A percentile compares a stretch with the other conserved stretches of the same genome.
Evolutionary conservation across 345 rosid genomes (phyloP).

Genomic region (Citrus mangshanensis): DNA sequence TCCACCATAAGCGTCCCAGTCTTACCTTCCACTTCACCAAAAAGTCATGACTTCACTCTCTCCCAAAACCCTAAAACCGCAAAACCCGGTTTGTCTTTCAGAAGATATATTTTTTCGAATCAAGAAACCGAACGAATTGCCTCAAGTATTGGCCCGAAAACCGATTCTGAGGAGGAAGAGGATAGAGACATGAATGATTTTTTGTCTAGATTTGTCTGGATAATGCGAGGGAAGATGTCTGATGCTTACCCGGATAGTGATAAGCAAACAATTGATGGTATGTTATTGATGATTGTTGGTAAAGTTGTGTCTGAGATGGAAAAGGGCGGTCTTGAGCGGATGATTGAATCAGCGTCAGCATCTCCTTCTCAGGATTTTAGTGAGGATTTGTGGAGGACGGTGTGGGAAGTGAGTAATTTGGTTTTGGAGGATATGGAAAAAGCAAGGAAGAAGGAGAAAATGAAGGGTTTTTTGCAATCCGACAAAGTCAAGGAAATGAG

Average conservation of each 20-base stretch:
- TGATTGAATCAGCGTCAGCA: constrained; percentile 31
- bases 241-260: constrained; percentile 60
- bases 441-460: constrained; percentile 75
- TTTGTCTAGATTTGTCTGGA: constrained; percentile 76
- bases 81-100: constrained; percentile 15
- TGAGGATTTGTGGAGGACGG: constrained; percentile 73
- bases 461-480: constrained; percentile 67
- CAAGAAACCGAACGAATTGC: constrained; percentile 27
- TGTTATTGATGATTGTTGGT: constrained; percentile 72
- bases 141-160: constrained; percentile 22
- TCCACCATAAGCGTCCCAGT: constrained; percentile 25
- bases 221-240: constrained; percentile 66
- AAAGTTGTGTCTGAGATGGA: constrained; percentile 74
- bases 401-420: constrained; percentile 76
- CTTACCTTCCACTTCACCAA: constrained; percentile 11
- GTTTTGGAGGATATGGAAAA: constrained; percentile 86
- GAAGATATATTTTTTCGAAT: constrained; percentile 40
- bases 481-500: constrained; percentile 83
- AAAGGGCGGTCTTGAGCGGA: constrained; percentile 48
- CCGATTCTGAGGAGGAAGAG: constrained; percentile 34
- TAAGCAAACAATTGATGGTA: constrained; percentile 56
- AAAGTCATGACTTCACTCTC: constrained; percentile 15
- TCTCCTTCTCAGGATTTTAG: constrained; percentile 45
- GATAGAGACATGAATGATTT: constrained; percentile 66
- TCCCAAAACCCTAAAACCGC: not conserved